Evolutionary conservation across 2,329 filamentous ascomycete genomes (phyloP).

Genomic region (Stachybotrys chlorohalonatus): DNA sequence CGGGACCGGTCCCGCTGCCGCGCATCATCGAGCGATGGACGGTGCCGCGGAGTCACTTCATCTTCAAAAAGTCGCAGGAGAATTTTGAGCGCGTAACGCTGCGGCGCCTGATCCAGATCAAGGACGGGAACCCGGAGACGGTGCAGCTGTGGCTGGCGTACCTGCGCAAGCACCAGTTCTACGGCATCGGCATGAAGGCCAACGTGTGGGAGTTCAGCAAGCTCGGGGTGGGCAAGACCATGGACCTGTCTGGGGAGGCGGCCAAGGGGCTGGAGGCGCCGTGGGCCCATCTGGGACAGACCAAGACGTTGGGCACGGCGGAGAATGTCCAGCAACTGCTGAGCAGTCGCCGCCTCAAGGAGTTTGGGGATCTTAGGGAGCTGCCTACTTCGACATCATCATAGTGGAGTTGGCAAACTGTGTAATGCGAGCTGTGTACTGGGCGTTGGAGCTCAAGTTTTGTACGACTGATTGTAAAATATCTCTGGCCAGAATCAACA

Average conservation of each 20-base stretch:
- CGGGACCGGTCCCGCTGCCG: constrained; percentile 77
- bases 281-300: constrained; percentile 48
- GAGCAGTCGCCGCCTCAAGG: constrained; percentile 38
- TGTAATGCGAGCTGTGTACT: not conserved
- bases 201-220: constrained; percentile 86
- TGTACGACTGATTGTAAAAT: too few species aligned
- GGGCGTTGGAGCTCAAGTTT: not conserved
- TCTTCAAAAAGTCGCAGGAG: constrained; percentile 95
- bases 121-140: constrained; percentile 79
- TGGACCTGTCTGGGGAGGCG: constrained; percentile 12
- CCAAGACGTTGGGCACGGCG: constrained; percentile 38
- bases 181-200: constrained; percentile 98
- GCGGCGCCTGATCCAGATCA: constrained; percentile 80
- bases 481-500: too few species aligned
- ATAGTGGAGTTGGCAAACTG: not conserved
- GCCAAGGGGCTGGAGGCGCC: constrained; percentile 31
- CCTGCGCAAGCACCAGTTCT: constrained; percentile 82
- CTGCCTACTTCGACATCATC: constrained; percentile 4
- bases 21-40: constrained; percentile 90
- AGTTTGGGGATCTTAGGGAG: constrained; percentile 19
- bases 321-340: constrained; percentile 51
- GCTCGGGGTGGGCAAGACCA: constrained; percentile 37
- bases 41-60: constrained; percentile 79
- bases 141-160: constrained; percentile 92
- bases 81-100: constrained; percentile 92